A percentile compares a stretch with the other conserved stretches of the same genome.
Evolutionary conservation across 1,284 basidiomycete species (phyloP).

Genomic region (Bjerkandera adusta): DNA sequence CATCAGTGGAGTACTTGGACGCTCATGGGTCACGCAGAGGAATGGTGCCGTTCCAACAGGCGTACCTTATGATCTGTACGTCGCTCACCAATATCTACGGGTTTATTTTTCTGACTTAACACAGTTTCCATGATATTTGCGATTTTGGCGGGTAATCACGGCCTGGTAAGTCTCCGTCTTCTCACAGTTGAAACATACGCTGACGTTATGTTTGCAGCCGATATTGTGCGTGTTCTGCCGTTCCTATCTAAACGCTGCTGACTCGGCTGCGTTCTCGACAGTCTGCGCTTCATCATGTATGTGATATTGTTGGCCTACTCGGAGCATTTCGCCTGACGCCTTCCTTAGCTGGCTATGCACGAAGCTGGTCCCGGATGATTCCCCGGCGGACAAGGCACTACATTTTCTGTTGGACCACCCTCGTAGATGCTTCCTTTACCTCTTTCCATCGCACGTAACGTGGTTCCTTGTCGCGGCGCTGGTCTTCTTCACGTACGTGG

Average conservation of each 20-base stretch:
- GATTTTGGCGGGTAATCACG: constrained; percentile 55
- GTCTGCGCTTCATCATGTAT: constrained; percentile 24
- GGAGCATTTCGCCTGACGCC: background rate
- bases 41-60: constrained; percentile 53
- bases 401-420: constrained; percentile 84
- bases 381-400: constrained; percentile 57
- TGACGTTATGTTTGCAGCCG: constrained; percentile 24
- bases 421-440: constrained; percentile 78
- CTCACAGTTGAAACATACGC: background rate
- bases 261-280: constrained; percentile 4
- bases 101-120: background rate
- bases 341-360: constrained; percentile 44
- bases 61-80: constrained; percentile 52
- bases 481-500: constrained; percentile 43
- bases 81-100: background rate
- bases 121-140: constrained; percentile 45
- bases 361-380: constrained; percentile 44
- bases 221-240: constrained; percentile 32
- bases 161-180: constrained; percentile 38
- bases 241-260: background rate
- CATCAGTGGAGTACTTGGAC: background rate
- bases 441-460: constrained; percentile 84
- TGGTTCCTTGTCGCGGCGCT: constrained; percentile 69
- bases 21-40: constrained; percentile 31
- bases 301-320: background rate